Evolutionary conservation across 2,329 filamentous ascomycete species (phyloP), one percentile per base, ranked within the genome.

Genomic region (Zymoseptoria pseudotritici): DNA sequence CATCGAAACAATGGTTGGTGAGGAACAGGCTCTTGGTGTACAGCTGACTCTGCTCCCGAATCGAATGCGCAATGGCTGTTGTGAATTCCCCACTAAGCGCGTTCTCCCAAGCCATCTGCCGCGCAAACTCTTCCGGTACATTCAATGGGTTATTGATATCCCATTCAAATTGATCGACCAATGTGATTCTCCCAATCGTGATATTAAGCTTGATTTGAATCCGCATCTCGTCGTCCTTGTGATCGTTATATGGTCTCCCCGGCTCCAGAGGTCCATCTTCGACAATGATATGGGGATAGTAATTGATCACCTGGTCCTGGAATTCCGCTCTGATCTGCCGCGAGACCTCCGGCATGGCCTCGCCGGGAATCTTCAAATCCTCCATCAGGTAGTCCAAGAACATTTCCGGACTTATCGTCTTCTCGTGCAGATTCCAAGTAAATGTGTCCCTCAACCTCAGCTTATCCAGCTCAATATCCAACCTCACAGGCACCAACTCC

Each of bases 211-310:
- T 97, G 75, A 99, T 86, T 51, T 96, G 79, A 67, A 99, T 89
- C 55, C 94, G 88, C 93, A 99, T 97, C 78, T 99, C 94, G 72
- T 99, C 94, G 72, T 99, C 96, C 76, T 97, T 97, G 79, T 97
- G 96, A 6, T 94, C 92, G 49, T 83, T 87, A 72, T 97, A 97
- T 0, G 93, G 92, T 11, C 95, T 80, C 71, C 94, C 88, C 1
- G 91, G 89, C 69, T 99, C 93, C 53, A 97, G 80, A 0, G 93
- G 85, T 69, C 96, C 91, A 69, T 97, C 93, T 67, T 95, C 88
- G 54, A 93, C 88, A 71, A 86, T 94, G 22, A 94, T 86, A 68
- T 96, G 91, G 4, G 94, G 94, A 72, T 96, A 96, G 73, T 91
- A 97, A 73, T 97, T 94, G 68, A 86, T 86, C 55, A 97, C 82